Conservation (phyloP, 2,329 filamentous ascomycete species). For the Calonectria leucothoes region DNA sequence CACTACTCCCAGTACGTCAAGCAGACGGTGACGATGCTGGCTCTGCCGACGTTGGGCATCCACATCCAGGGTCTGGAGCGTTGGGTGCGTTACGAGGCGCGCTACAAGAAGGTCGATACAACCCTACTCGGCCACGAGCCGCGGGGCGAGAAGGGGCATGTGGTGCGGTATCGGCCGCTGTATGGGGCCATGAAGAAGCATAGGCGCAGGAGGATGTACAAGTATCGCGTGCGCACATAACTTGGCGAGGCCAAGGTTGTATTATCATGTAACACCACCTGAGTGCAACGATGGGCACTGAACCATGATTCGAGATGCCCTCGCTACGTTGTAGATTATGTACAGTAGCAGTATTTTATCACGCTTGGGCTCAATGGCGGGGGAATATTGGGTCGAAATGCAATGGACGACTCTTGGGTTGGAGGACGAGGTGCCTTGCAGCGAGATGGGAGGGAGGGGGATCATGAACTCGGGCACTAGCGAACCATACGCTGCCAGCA, state of each 20-base stretch:
- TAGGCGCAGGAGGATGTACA: conserved; percentile 31
- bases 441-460: not conserved
- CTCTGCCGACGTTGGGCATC: conserved; percentile 64
- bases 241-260: conserved; percentile 5
- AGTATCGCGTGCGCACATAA: conserved; percentile 24
- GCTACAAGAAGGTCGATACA: conserved; percentile 63
- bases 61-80: conserved; percentile 58
- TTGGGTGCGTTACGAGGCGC: conserved; percentile 61
- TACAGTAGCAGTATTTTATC: not conserved
- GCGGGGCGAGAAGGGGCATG: conserved; percentile 22
- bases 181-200: conserved; percentile 27
- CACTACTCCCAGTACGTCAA: conserved; percentile 40
- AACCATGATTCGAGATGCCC: conserved; percentile 5
- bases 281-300: not conserved
- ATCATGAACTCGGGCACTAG: not conserved
- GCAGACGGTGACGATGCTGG: conserved; percentile 56
- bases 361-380: not conserved
- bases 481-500: not conserved
- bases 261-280: conserved; percentile 12
- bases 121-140: conserved; percentile 47
- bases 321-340: conserved; percentile 12
- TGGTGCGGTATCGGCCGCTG: conserved; percentile 17
- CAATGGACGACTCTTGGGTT: not conserved
- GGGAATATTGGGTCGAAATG: not conserved
- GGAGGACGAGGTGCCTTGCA: not conserved